Evolutionary conservation across 2,329 filamentous ascomycete species (phyloP), one percentile per base, ranked within the genome.

Genomic region (Stemphylium lycopersici): DNA sequence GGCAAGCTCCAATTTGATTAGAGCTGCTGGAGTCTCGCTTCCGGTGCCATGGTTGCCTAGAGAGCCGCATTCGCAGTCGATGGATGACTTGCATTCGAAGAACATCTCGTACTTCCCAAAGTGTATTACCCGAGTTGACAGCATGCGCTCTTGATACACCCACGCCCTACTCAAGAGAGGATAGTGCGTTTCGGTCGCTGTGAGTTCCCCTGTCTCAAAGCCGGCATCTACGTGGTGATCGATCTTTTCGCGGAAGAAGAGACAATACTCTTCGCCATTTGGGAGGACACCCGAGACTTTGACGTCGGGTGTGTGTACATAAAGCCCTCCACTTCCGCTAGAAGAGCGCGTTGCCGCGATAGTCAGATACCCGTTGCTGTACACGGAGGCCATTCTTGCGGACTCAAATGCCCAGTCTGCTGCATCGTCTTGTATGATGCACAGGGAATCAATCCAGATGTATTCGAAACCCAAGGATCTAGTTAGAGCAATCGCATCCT

Each of bases 391-490:
- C 43, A 46, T 46, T n/a, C 10, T 13, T 13, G 43, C 32, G 13
- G 43, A 34, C 12, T 46, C 18, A 2, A 22, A 6, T 4, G 22
- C 20, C 43, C 43, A 46, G 33, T 46, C 43, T 16, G 7, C 10
- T 13, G n/a, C 18, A 6, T 46, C 43, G 11, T 46, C 32, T 32
- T 37, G 43, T 11, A 46, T 29, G 31, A 62, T 62, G 38, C 57
- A 60, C 4, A 60, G 41, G 1, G 40, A 43, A 43, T 70, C 67
- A 18, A 68, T 68, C 67, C 67, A 69, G 2, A 70, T 48, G 39
- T 66, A 68, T 15, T 50, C 36, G 10, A 65, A n/a, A 4, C 54
- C 53, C 7, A 70, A 41, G 13, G 39, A 47, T 2, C 32, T 12
- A 3, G 33, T 46, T 3, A 46, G 4, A 10, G 7, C n/a, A 3